A percentile compares a stretch with the other conserved stretches of the same genome.
Evolutionary conservation across 305 asterid genomes (phyloP).

Genomic region (Rubia peregrina): DNA sequence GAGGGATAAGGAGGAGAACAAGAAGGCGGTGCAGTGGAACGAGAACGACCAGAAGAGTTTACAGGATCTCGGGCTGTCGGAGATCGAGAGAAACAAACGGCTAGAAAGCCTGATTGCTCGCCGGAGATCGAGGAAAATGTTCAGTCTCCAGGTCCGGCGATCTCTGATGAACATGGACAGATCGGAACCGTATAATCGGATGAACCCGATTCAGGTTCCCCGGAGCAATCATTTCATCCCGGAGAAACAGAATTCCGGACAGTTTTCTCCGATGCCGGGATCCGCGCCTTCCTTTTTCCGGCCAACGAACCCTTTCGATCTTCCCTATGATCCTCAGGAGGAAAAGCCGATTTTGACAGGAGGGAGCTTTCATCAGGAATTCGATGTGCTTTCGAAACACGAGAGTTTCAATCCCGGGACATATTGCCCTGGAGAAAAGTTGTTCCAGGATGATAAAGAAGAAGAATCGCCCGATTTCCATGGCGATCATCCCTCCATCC

Average conservation of each 20-base stretch:
- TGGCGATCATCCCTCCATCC: slow-evolving; percentile 21
- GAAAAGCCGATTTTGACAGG: slow-evolving; percentile 76
- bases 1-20: slow-evolving; percentile 21
- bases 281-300: slow-evolving; percentile 76
- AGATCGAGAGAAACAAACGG: slow-evolving; percentile 60
- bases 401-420: slow-evolving; percentile 56
- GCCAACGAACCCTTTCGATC: slow-evolving; percentile 77
- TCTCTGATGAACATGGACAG: slow-evolving; percentile 38
- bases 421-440: slow-evolving; percentile 22
- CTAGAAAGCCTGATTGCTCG: slow-evolving; percentile 86
- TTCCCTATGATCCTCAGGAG: slow-evolving; percentile 91
- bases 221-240: slow-evolving; percentile 20
- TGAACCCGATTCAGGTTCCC: slow-evolving; percentile 41
- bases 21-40: slow-evolving; percentile 33
- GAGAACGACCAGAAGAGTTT: slow-evolving; percentile 39
- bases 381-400: slow-evolving; percentile 55
- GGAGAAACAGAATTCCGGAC: background rate
- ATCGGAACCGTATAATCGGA: slow-evolving; percentile 22
- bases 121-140: slow-evolving; percentile 52
- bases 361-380: slow-evolving; percentile 66
- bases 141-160: slow-evolving; percentile 41
- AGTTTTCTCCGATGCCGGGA: slow-evolving; percentile 55
- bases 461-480: slow-evolving; percentile 10
- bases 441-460: slow-evolving; percentile 13
- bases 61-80: slow-evolving; percentile 55